phyloP scores from a whole-genome alignment of 2,329 filamentous ascomycete species.

The Aspergillus pseudoviridinutans region DNA sequence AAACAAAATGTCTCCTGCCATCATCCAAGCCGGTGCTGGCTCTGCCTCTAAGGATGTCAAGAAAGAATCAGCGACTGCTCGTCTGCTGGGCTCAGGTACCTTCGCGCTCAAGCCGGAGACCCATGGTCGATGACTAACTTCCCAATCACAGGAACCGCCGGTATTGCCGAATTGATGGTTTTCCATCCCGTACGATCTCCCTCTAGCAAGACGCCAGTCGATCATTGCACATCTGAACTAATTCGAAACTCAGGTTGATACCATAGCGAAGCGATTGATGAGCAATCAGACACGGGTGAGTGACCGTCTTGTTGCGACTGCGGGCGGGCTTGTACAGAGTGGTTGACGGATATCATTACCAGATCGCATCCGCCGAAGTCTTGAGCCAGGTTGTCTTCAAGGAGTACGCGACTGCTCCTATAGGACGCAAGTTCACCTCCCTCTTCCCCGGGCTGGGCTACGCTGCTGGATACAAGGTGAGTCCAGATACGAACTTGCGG shows the following conservation, averaged over 20 bases:
- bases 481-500: slow-evolving; percentile 9
- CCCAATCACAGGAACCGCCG: slow-evolving; percentile 66
- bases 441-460: slow-evolving; percentile 97
- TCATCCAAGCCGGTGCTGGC: slow-evolving; percentile 33
- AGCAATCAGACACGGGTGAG: slow-evolving; percentile 81
- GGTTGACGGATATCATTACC: slow-evolving; percentile 17
- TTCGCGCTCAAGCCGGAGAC: neutral
- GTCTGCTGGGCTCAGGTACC: slow-evolving; percentile 86
- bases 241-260: slow-evolving; percentile 68
- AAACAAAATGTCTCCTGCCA: slow-evolving; percentile 54
- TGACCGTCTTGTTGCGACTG: neutral
- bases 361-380: slow-evolving; percentile 58
- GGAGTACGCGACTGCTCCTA: slow-evolving; percentile 70
- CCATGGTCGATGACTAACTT: slow-evolving; percentile 15
- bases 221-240: slow-evolving; percentile 13
- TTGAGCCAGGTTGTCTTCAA: slow-evolving; percentile 93
- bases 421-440: slow-evolving; percentile 79
- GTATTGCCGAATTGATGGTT: slow-evolving; percentile 87
- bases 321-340: neutral
- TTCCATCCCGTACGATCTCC: slow-evolving; percentile 72
- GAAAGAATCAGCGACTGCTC: slow-evolving; percentile 84
- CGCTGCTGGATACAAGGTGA: slow-evolving; percentile 90
- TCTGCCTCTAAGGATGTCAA: slow-evolving; percentile 60
- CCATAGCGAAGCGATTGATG: slow-evolving; percentile 98
- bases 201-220: neutral